Conservation (phyloP, 352 stramenopile genomes). For the Phytophthora idaei region DNA sequence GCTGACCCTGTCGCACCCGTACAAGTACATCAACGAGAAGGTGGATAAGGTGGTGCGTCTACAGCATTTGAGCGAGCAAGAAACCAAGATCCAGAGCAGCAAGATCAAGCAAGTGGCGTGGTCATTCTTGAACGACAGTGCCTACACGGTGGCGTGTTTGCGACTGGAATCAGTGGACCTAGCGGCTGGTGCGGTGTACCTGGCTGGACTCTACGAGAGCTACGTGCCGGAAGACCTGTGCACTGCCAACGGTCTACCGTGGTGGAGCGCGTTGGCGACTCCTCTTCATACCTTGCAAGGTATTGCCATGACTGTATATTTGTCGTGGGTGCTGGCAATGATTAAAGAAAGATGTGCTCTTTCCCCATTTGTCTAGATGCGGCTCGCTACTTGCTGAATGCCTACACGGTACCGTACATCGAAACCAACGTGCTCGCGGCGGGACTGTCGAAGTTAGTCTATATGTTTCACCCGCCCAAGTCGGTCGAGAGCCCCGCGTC, state of each 20-base stretch:
- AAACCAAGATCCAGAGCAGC: constrained; percentile 60
- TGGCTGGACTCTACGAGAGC: constrained; percentile 85
- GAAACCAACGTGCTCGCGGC: constrained; percentile 72
- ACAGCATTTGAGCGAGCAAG: constrained; percentile 54
- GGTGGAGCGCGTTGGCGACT: constrained; percentile 74
- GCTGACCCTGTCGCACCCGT: constrained; percentile 82
- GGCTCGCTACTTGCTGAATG: constrained; percentile 75
- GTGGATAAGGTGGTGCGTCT: constrained; percentile 83
- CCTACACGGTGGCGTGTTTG: constrained; percentile 86
- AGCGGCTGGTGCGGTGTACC: constrained; percentile 80
- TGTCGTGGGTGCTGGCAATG: constrained; percentile 49
- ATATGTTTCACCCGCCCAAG: constrained; percentile 70
- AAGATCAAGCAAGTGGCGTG: constrained; percentile 89
- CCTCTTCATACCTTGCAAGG: constrained; percentile 82
- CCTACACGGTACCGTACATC: constrained; percentile 83
- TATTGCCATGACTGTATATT: constrained; percentile 58
- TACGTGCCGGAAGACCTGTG: constrained; percentile 69
- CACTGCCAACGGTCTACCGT: constrained; percentile 60
- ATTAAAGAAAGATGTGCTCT: constrained; percentile 71
- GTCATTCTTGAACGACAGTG: constrained; percentile 91
- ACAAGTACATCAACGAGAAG: constrained; percentile 90
- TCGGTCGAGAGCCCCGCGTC: constrained; percentile 56
- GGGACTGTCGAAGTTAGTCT: constrained; percentile 77
- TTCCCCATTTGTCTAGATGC: constrained; percentile 70
- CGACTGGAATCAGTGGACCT: constrained; percentile 70